Base-by-base conservation (phyloP, 352 stramenopile species). In the Pilasporangium apinafurcum region DNA sequence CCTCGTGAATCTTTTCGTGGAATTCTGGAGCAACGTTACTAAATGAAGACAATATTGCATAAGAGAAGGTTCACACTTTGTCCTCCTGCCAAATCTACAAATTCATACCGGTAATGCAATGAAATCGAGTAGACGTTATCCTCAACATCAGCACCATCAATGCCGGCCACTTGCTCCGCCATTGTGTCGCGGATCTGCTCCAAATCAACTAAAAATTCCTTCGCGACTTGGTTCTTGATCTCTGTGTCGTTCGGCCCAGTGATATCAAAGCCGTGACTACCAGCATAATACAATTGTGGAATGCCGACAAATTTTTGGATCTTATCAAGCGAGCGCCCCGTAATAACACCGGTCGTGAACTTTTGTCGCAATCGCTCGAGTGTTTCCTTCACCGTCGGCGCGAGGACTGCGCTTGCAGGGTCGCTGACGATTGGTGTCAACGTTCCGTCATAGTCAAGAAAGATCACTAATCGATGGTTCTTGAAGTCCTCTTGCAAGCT, bases 261-360 rank as follows among this genome's bases (percentile, higher is more conserved):
- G 47, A 96, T 95, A 51, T 96, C 85, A 45, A 95, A 96, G 10
- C 86, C 86, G 43, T 96, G 86, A 37, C 81, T 95, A 33, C 86
- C 86, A 2, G 86, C 86, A 42, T 95, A 96, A 47, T 95, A 94
- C 29, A 96, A 51, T 41, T 92, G 71, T 16, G 79, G 81, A 41
- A 96, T 90, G 50, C 63, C 61, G 20, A 96, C 84, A 43, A 96
- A 95, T 40, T 86, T 76, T 40, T 88, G 79, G 51, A 96, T 95
- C 62, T 95, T 96, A 43, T 66, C 56, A 39, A 95, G 68, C 47
- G 82, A 91, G 16, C 86, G 77, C 4, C 86, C 86, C 33, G 65
- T 92, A 43, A 96, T 92, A 16, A 96, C 71, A 7, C 84, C 86
- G 4, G 85, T 91, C 28, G 86, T 82, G 49, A 91, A 95, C 13